Evolutionary conservation across 768 basidiomycete genomes (phyloP), one percentile per base, ranked within the genome.

Genomic region (Kwoniella dendrophila): DNA sequence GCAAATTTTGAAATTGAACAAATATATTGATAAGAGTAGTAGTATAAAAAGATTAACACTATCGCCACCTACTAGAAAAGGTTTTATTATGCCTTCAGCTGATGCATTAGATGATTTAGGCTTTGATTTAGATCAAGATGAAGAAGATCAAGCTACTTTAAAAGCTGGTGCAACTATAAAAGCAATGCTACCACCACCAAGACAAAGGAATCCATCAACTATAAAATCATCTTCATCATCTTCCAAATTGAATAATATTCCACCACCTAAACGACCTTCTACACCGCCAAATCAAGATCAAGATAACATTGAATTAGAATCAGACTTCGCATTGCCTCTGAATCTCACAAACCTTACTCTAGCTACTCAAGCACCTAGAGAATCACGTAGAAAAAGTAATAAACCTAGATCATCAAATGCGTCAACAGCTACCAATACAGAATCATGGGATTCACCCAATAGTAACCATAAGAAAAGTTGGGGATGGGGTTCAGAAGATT

Each of bases 91-190:
- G 58, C 59, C 59, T 38, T 66, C 67, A n/a, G 48, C 57, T 22
- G 70, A 74, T 43, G 69, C 68, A 3, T 51, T 69, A 6, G 69
- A 71, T 47, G 60, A 62, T 59, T 27, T 61, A 27, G 70, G 55
- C 8, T 64, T 67, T 38, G 64, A 68, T 38, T 43, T 62, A 22
- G 63, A 59, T 3, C 64, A 64, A 4, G 60, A 61, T 10, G 45
- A 66, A 18, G 55, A 38, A 26, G 56, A 60, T 51, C 67, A 76
- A 48, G 69, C 72, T 3, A 78, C 77, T 2, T 52, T 78, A 53
- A 78, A 76, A 66, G 75, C 74, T n/a, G 71, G 73, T 6, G 69
- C 64, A 0, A 77, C 77, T 2, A 57, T 77, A 26, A 77, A 76
- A 63, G 74, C 71, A 16, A 58, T 75, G 45, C 51, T 75, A 27